These are phyloP conservation scores for Russula sp. DNA, from an alignment of 768 basidiomycete species.

Conservation along the genomic window DNA sequence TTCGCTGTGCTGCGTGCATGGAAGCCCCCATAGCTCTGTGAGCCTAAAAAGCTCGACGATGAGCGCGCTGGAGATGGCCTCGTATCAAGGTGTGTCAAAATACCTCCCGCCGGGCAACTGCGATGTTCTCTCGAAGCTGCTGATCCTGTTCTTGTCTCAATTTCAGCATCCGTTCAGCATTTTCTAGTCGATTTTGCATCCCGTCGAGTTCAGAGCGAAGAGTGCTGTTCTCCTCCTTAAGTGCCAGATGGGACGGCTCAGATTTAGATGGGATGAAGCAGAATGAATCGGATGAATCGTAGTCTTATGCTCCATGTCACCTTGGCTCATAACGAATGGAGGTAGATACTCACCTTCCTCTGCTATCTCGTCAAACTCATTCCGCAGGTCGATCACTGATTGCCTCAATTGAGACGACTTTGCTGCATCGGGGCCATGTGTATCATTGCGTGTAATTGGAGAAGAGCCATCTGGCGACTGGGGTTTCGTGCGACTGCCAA, in stretches of 20 bases:
- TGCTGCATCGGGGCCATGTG: constrained; percentile 10
- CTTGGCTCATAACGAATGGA: neutral
- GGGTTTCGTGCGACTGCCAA: constrained; percentile 27
- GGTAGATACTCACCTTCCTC: constrained; percentile 47
- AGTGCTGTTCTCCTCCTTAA: constrained; percentile 60
- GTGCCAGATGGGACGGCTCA: constrained; percentile 39
- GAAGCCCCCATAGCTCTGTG: constrained; percentile 75
- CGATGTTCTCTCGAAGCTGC: constrained; percentile 75
- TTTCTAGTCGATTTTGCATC: constrained; percentile 49
- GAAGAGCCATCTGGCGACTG: constrained; percentile 27
- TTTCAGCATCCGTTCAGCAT: constrained; percentile 56
- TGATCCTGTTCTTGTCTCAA: constrained; percentile 72
- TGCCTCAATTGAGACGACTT: constrained; percentile 16
- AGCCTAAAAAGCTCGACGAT: constrained; percentile 39
- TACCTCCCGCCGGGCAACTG: constrained; percentile 61
- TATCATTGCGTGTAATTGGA: constrained; percentile 21
- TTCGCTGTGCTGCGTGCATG: constrained; percentile 40
- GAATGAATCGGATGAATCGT: constrained; percentile 76
- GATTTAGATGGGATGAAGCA: constrained; percentile 61
- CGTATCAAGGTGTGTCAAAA: neutral
- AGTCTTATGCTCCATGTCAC: constrained; percentile 22
- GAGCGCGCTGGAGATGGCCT: neutral
- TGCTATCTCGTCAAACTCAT: constrained; percentile 56
- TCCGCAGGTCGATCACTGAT: constrained; percentile 25
- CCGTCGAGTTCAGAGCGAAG: constrained; percentile 56